Percentiles rank a stretch among this genome's conserved stretches.
phyloP scores from a whole-genome alignment of 495 filamentous ascomycete genomes.

The Paragyromitra xinjiangensis region DNA sequence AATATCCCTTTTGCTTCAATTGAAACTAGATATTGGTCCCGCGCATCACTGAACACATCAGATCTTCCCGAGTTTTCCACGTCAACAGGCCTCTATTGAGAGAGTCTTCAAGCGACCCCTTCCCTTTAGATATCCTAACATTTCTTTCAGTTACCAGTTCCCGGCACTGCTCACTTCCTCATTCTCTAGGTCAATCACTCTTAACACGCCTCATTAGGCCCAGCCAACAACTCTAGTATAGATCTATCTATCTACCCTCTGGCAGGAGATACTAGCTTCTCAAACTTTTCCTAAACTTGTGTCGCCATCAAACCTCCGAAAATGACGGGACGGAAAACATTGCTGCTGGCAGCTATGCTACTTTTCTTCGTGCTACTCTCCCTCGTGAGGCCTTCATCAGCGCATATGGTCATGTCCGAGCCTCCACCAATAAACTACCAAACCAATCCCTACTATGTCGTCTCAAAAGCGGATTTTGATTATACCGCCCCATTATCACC shows the following conservation, averaged over 20 bases:
- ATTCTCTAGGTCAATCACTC: conserved; percentile 39
- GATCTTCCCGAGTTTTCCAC: conserved; percentile 46
- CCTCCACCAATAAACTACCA: conserved; percentile 58
- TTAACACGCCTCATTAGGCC: neutral
- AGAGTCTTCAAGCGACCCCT: conserved; percentile 26
- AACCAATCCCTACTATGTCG: conserved; percentile 50
- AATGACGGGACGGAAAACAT: conserved; percentile 34
- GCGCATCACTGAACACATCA: conserved; percentile 44
- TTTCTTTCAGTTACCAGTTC: conserved; percentile 45
- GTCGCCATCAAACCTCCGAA: conserved; percentile 10
- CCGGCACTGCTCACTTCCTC: conserved; percentile 23
- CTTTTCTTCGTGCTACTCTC: conserved; percentile 37
- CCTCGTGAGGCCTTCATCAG: conserved; percentile 40
- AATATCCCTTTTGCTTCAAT: conserved; percentile 47
- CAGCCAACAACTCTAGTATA: conserved; percentile 2
- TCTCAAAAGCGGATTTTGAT: conserved; percentile 62
- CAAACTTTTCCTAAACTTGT: conserved; percentile 12
- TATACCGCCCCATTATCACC: conserved; percentile 64
- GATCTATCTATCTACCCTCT: conserved; percentile 26
- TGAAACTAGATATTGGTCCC: conserved; percentile 50
- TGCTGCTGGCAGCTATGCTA: conserved; percentile 47
- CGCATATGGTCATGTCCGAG: conserved; percentile 57
- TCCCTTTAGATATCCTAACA: conserved; percentile 49
- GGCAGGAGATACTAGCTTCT: conserved; percentile 36
- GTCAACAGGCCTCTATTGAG: conserved; percentile 48